A percentile compares a stretch with the other conserved stretches of the same genome.
phyloP scores from a whole-genome alignment of 176 grass and related monocot genomes.

The Aegilops longissima region DNA sequence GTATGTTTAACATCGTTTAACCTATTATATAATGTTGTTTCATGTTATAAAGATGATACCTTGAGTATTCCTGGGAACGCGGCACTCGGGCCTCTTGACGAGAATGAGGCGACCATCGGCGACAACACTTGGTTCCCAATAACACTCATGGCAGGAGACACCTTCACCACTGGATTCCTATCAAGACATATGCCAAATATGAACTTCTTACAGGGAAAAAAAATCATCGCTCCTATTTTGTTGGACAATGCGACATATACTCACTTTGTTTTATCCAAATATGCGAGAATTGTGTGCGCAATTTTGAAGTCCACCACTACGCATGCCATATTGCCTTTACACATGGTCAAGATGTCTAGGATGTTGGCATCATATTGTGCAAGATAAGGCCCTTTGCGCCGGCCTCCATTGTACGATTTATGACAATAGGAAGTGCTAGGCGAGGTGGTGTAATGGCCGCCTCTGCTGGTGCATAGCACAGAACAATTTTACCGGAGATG shows the following conservation, averaged over 20 bases:
- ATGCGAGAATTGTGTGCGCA: not conserved
- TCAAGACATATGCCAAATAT: not conserved
- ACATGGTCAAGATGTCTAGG: not conserved
- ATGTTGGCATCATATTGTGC: not conserved
- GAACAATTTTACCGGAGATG: slow-evolving; percentile 15
- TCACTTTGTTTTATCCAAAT: not conserved
- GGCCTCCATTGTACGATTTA: not conserved
- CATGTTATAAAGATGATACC: no score
- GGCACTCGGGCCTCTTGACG: not conserved
- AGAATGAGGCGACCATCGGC: slow-evolving; percentile 17
- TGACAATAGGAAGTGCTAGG: fast-evolving
- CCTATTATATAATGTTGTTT: no score
- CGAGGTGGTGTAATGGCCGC: not conserved
- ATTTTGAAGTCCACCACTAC: slow-evolving; percentile 16
- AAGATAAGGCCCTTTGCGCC: slow-evolving; percentile 1
- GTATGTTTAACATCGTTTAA: no score
- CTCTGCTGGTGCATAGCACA: slow-evolving; percentile 2
- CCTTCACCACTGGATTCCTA: not conserved
- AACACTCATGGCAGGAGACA: not conserved
- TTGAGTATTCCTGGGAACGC: no score
- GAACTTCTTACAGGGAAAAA: not conserved
- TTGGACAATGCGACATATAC: not conserved
- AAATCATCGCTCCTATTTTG: not conserved
- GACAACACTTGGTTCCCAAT: not conserved
- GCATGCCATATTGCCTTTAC: not conserved